Evolutionary conservation across 352 stramenopile species (phyloP).

Genomic region (Plasmopara muralis): DNA sequence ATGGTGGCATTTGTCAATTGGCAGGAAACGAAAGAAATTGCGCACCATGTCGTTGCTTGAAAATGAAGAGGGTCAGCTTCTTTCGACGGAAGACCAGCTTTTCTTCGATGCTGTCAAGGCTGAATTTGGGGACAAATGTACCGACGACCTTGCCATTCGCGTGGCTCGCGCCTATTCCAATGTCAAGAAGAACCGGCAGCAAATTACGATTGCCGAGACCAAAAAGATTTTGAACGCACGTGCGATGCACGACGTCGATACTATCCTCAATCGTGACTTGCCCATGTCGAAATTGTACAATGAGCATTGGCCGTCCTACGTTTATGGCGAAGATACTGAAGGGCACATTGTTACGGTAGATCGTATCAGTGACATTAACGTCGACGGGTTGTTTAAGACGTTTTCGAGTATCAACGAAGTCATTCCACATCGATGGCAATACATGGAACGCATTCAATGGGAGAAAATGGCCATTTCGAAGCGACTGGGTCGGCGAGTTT

Average conservation of each 20-base stretch:
- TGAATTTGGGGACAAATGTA: constrained; percentile 45
- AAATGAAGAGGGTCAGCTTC: constrained; percentile 36
- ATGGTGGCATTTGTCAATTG: constrained; percentile 14
- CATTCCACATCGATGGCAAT: constrained; percentile 58
- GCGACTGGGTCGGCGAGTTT: constrained; percentile 50
- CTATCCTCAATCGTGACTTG: constrained; percentile 42
- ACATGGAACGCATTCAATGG: constrained; percentile 78
- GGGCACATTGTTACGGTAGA: constrained; percentile 69
- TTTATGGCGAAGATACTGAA: constrained; percentile 69
- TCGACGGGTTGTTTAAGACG: constrained; percentile 51
- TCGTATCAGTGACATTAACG: constrained; percentile 54
- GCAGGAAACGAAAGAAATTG: constrained; percentile 3
- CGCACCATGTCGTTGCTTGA: constrained; percentile 32
- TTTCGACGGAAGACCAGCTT: constrained; percentile 43
- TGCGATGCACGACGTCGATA: constrained; percentile 36
- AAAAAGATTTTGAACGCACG: constrained; percentile 62
- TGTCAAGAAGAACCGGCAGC: constrained; percentile 63
- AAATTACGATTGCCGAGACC: constrained; percentile 54
- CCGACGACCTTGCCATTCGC: constrained; percentile 58
- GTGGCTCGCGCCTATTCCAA: constrained; percentile 49
- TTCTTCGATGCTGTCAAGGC: constrained; percentile 53
- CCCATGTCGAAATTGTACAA: constrained; percentile 54
- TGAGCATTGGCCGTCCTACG: constrained; percentile 51
- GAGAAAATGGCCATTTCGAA: constrained; percentile 68
- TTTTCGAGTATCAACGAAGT: constrained; percentile 52